Evolutionary conservation across 2,329 filamentous ascomycete species (phyloP), one percentile per base, ranked within the genome.

Genomic region (Aspergillus puulaauensis): DNA sequence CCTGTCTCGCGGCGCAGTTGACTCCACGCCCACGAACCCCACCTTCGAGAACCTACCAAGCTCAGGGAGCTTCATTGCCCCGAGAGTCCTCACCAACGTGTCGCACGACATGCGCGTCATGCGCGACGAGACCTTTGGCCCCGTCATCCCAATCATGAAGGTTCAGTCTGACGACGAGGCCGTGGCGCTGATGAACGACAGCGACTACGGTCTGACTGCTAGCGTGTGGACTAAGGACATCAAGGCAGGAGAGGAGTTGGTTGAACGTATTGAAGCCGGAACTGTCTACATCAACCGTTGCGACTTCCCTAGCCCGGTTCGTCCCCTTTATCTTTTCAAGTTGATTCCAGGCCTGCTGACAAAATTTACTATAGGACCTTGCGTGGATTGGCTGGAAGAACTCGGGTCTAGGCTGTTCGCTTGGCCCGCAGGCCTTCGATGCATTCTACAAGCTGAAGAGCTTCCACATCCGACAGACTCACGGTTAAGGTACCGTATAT

Each of bases 371-470:
- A 11, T 41, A 93, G 90, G 91, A 95, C 74, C 83, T 95, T 64
- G 90, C 91, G 9, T 95, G 90, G 91, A 93, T 91, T 3, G 93
- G 93, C 6, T 96, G 91, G 91, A 97, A 96, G 80, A 90, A 95
- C 71, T 96, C 91, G 54, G 92, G 93, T 61, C 90, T 90, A 76
- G 93, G 93, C 33, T 88, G 90, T 68, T 96, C 91, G 8, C 78
- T 97, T 67, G 92, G 90, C 75, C 88, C 82, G 64, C 93, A 91
- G 68, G 93, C 91, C 12, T 97, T 93, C 70, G 92, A 96, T 66
- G 90, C 93, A 69, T 96, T 96, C 70, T 88, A 93, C 67, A 95
- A 93, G 82, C 82, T 96, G 69, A 96, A 96, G 86, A 96, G 90
- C 80, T 96, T 88, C 75, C 93, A 97, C 74, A 76, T 96, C 70